Evolutionary conservation across 495 filamentous ascomycete genomes (phyloP).

Genomic region (Penicillium arizonense): DNA sequence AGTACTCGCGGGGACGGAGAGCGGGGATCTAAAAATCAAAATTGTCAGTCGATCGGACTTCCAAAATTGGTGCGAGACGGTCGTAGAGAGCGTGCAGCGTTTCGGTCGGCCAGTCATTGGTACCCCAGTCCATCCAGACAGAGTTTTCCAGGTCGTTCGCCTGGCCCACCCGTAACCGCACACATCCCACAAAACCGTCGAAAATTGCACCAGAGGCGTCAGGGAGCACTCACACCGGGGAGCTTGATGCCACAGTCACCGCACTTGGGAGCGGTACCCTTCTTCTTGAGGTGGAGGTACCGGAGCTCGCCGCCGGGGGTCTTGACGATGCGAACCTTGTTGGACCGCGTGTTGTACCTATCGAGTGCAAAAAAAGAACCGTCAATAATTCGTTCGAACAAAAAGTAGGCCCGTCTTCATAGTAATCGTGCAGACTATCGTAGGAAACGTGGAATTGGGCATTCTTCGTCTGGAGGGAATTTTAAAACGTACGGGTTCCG

Average conservation of each 20-base stretch:
- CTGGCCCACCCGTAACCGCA: conserved; percentile 15
- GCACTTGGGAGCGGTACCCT: conserved; percentile 93
- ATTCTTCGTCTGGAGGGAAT: conserved; percentile 14
- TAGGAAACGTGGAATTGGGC: conserved; percentile 14
- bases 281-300: conserved; percentile 98
- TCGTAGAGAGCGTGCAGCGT: conserved; percentile 7
- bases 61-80: conserved; percentile 2
- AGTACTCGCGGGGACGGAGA: conserved; percentile 95
- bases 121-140: conserved; percentile 6
- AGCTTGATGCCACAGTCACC: conserved; percentile 98
- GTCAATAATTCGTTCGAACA: conserved; percentile 33
- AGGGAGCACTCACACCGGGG: conserved; percentile 73
- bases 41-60: conserved; percentile 19
- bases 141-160: conserved; percentile 14
- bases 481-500: conserved; percentile 79
- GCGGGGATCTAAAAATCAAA: conserved; percentile 70
- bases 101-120: conserved; percentile 6
- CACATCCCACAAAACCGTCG: conserved; percentile 17
- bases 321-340: conserved; percentile 94
- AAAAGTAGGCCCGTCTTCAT: background rate
- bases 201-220: conserved; percentile 17
- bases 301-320: conserved; percentile 93
- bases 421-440: conserved; percentile 18
- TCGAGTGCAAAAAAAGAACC: conserved; percentile 19
- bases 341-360: conserved; percentile 95